Percentiles rank a stretch among this genome's conserved stretches.
phyloP scores from a whole-genome alignment of 371 early-diverging fungal genomes.

The Parasitella parasitica region DNA sequence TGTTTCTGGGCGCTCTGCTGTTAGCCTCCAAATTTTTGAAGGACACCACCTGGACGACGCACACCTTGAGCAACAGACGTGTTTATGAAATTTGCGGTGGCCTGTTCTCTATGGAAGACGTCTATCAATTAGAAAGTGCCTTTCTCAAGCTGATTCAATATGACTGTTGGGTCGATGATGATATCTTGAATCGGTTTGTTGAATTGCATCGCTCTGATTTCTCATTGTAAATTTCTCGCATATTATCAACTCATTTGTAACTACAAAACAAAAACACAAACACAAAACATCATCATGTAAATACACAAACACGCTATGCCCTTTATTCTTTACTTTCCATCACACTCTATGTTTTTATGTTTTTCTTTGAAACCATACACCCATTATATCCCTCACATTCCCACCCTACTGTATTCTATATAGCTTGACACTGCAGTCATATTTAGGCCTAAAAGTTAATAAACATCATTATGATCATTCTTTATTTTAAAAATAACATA shows the following conservation, averaged over 20 bases:
- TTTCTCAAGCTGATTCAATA: slow-evolving; percentile 48
- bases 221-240: slow-evolving; percentile 22
- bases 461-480: neutral
- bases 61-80: slow-evolving; percentile 31
- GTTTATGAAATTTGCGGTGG: slow-evolving; percentile 41
- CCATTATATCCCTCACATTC: neutral
- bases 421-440: neutral
- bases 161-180: slow-evolving; percentile 44
- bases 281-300: neutral
- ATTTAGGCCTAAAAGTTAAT: neutral
- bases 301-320: neutral
- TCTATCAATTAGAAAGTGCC: slow-evolving; percentile 39
- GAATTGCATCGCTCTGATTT: slow-evolving; percentile 35
- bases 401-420: neutral
- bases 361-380: neutral
- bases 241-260: neutral
- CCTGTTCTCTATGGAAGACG: slow-evolving; percentile 35
- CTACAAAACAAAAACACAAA: neutral
- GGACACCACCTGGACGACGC: slow-evolving; percentile 65
- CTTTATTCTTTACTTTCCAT: neutral
- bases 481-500: neutral
- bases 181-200: slow-evolving; percentile 34
- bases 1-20: slow-evolving; percentile 76
- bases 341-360: neutral
- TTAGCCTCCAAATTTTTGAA: slow-evolving; percentile 74